Base-by-base conservation (phyloP, 2,329 filamentous ascomycete species). In the Botrytis medusae region DNA sequence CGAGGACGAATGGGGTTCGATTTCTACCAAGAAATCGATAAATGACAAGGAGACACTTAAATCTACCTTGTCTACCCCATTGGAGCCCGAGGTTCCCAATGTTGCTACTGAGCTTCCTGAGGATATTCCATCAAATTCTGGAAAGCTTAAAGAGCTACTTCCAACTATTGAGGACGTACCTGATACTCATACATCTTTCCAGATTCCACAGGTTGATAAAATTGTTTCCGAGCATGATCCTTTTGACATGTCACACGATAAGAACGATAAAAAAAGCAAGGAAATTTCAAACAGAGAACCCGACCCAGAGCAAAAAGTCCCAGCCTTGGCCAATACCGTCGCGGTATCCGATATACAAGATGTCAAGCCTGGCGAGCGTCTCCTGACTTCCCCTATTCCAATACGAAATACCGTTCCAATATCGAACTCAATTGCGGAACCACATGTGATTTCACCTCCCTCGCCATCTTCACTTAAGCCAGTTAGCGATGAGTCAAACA, bases 201-300 rank as follows among this genome's bases (percentile, higher is more conserved):
- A 77, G 74, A 60, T 73, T 44, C 65, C 46, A 60, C 64, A 72
- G 63, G 40, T 69, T 72, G 63, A 72, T 48, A 61, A 32, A 60
- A 34, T 72, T 37, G 54, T 72, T 42, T 54, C 40, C 51, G 54
- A 57, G 32, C 29, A 72, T 61, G 63, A 72, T 69, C 9, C 51
- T 61, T 72, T 37, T 32, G 54, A 32, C 60, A 61, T 34, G 61
- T 75, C 78, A 42, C 78, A 79, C 71, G 77, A 76, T 74, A 80
- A 78, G 67, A 76, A 29, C 51, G 51, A 57, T 57, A 18, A 29
- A 57, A 78, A 62, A 71, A 71, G 32, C n/a, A 77, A 76, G 46
- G 72, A 70, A 64, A 61, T 62, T 69, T 76, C 77, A 25, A 44
- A 74, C 74, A 29, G 74, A 76, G 51, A 76, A 65, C 25, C 32